Evolutionary conservation across 208 protist species (phyloP).

Genomic region (Trypanosoma theileri): DNA sequence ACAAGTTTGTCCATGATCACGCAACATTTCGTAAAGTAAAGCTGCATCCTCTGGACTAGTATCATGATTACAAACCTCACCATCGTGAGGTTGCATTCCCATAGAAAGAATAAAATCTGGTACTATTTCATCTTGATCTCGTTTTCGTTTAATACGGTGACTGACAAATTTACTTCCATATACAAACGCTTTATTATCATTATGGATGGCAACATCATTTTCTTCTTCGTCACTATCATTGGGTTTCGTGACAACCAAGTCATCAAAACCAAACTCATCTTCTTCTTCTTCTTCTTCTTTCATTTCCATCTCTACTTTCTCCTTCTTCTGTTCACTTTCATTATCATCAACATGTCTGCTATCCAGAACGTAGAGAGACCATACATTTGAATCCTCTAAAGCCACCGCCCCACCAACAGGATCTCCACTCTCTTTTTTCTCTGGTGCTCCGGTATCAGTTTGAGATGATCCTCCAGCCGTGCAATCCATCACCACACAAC

Average conservation of each 20-base stretch:
- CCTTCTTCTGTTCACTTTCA: neutral
- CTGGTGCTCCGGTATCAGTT: too few species aligned
- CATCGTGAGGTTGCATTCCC: neutral
- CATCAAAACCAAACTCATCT: slow-evolving; percentile 50
- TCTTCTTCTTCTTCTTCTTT: slow-evolving; percentile 7
- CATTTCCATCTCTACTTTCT: neutral
- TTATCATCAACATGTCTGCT: neutral
- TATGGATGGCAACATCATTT: neutral
- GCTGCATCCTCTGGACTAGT: neutral
- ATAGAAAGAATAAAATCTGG: slow-evolving; percentile 25
- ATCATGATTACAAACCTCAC: neutral
- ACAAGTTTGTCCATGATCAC: slow-evolving; percentile 31
- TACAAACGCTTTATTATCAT: neutral
- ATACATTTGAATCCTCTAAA: neutral
- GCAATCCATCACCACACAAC: slow-evolving; percentile 31
- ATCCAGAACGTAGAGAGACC: slow-evolving; percentile 29
- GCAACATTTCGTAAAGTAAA: slow-evolving; percentile 28
- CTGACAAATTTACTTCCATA: neutral
- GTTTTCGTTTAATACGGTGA: slow-evolving; percentile 16
- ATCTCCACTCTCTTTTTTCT: too few species aligned
- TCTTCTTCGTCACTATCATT: neutral
- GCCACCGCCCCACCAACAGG: neutral
- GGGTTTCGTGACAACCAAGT: slow-evolving; percentile 26
- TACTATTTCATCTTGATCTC: slow-evolving; percentile 4
- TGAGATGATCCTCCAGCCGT: too few species aligned